These are phyloP conservation scores for Citropsis articulata DNA, from an alignment of 345 rosid genomes.

Conservation along the genomic window DNA sequence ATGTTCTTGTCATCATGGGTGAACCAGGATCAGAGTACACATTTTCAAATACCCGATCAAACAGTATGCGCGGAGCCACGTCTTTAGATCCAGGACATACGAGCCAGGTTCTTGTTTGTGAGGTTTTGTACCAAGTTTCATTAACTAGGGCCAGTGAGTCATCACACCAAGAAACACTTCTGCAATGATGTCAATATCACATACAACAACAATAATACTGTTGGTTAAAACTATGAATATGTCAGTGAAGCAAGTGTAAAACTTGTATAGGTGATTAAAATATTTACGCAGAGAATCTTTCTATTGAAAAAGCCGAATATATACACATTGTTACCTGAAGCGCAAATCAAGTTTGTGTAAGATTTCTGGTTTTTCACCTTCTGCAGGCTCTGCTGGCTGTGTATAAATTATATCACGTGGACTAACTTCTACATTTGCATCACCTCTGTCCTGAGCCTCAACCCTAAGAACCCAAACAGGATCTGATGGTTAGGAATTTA, in stretches of 20 bases:
- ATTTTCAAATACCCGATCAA: conserved; percentile 96
- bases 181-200: conserved; percentile 30
- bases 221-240: conserved; percentile 1
- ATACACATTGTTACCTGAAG: conserved; percentile 61
- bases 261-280: background rate
- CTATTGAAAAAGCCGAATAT: background rate
- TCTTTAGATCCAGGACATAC: conserved; percentile 72
- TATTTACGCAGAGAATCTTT: background rate
- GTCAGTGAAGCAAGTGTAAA: conserved; percentile 2
- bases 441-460: conserved; percentile 98
- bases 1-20: conserved; percentile 86
- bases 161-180: conserved; percentile 96
- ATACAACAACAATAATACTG: conserved; percentile 2
- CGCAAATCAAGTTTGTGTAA: conserved; percentile 95
- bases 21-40: conserved; percentile 99
- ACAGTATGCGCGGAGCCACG: conserved; percentile 67
- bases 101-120: conserved; percentile 86
- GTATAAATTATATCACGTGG: conserved; percentile 88
- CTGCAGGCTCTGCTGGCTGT: conserved; percentile 72
- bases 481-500: conserved; percentile 9
- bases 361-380: conserved; percentile 74
- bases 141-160: conserved; percentile 87
- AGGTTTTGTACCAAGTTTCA: conserved; percentile 96
- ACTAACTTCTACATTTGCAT: conserved; percentile 89
- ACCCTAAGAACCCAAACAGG: conserved; percentile 55